Conservation (phyloP, 1,284 basidiomycete species). For the Microbotryomycetes sp. region DNA sequence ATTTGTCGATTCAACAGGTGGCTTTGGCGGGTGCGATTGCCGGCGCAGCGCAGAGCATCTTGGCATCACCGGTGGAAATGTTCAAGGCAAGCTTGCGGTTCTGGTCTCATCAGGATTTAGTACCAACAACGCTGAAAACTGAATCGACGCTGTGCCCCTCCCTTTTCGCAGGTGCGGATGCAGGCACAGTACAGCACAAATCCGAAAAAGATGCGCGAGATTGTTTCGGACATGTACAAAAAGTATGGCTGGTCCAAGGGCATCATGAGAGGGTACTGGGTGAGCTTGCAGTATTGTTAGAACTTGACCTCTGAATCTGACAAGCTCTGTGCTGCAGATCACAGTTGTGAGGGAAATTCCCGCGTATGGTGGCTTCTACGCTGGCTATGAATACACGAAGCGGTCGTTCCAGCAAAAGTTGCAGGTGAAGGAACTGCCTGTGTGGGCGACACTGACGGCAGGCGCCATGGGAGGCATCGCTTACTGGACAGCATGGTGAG, state of each 20-base stretch:
- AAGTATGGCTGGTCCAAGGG: conserved; percentile 78
- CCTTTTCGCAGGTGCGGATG: conserved; percentile 84
- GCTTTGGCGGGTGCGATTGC: conserved; percentile 84
- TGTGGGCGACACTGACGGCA: conserved; percentile 80
- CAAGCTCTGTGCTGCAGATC: conserved; percentile 50
- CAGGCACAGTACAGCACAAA: conserved; percentile 74
- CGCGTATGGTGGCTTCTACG: conserved; percentile 67
- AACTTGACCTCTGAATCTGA: conserved; percentile 5
- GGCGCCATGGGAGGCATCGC: conserved; percentile 83
- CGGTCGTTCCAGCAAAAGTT: conserved; percentile 61
- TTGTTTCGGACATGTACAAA: conserved; percentile 74
- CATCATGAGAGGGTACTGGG: conserved; percentile 95
- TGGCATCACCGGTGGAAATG: conserved; percentile 62
- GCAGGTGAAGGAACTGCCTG: conserved; percentile 59
- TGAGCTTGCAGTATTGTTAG: conserved; percentile 41
- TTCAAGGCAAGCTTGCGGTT: too few relatives aligned
- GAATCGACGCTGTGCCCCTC: too few relatives aligned
- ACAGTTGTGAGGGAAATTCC: conserved; percentile 89
- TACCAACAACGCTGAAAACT: too few relatives aligned
- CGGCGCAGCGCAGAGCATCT: conserved; percentile 76
- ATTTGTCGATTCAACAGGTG: conserved; percentile 69
- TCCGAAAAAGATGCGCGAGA: conserved; percentile 58
- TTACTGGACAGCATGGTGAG: conserved; percentile 93
- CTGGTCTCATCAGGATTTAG: too few relatives aligned
- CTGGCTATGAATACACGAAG: conserved; percentile 83